Evolutionary conservation across 441 rosid species (phyloP).

Genomic region (Croton setiger): DNA sequence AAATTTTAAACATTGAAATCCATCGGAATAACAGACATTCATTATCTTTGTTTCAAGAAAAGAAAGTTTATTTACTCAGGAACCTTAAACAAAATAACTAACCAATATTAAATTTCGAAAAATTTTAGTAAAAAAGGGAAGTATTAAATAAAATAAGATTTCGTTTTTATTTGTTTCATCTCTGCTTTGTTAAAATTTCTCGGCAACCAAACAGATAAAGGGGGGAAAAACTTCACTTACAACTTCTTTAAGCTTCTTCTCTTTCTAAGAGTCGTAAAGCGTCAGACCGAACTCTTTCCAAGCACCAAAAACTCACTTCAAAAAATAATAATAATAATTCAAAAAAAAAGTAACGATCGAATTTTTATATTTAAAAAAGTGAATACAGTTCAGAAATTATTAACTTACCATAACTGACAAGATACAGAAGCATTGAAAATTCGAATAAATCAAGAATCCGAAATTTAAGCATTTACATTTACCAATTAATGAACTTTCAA

Average conservation of each 20-base stretch:
- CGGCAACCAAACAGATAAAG: slow-evolving; percentile 31
- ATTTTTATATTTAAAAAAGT: background rate
- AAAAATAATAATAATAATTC: background rate
- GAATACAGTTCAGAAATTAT: background rate
- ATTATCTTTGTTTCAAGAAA: background rate
- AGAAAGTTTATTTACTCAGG: slow-evolving; percentile 18
- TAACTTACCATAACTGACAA: slow-evolving; percentile 15
- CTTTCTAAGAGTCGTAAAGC: slow-evolving; percentile 17
- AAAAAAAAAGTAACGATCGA: background rate
- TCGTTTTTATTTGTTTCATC: slow-evolving; percentile 1
- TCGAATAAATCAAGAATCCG: background rate
- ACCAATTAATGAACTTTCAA: background rate
- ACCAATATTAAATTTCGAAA: background rate
- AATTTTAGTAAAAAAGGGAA: background rate
- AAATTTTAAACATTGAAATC: background rate
- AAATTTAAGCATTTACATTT: background rate
- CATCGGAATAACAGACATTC: background rate
- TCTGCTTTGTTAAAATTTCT: slow-evolving; percentile 26
- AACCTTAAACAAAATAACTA: background rate
- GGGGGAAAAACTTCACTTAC: slow-evolving; percentile 16
- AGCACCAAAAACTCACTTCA: background rate
- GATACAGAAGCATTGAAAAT: slow-evolving; percentile 18
- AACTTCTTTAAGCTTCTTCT: background rate
- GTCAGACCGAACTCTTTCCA: background rate
- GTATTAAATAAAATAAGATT: background rate